These are phyloP conservation scores for Rhodosporidiobolus sp. DNA, from an alignment of 768 basidiomycete genomes.

Conservation along the genomic window DNA sequence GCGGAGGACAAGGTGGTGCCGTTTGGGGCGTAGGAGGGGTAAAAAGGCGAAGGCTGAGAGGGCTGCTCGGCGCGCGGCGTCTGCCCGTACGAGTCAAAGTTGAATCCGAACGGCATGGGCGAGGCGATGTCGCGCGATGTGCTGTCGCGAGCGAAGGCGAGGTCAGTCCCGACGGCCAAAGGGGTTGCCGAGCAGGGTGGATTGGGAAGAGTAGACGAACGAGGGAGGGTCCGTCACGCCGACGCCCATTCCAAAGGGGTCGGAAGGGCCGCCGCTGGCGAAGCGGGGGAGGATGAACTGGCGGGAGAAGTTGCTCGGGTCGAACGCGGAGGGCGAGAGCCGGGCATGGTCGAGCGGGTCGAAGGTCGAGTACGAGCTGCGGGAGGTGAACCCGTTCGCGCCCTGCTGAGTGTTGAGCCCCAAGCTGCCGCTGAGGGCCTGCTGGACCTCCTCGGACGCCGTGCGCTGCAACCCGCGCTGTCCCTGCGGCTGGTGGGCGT, in stretches of 20 bases:
- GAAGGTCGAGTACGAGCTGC: conserved; percentile 1
- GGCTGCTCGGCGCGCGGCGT: not conserved
- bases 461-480: conserved; percentile 13
- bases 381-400: not conserved
- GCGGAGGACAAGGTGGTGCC: too few species aligned
- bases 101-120: conserved; percentile 29
- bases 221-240: conserved; percentile 17
- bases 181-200: not conserved
- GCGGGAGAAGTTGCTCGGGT: conserved; percentile 22
- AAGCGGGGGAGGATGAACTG: conserved; percentile 35
- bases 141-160: not conserved
- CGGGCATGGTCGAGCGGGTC: conserved; percentile 34
- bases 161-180: not conserved
- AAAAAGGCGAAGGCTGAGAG: conserved; percentile 19
- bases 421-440: not conserved
- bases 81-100: not conserved
- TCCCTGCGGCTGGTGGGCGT: not conserved
- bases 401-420: not conserved
- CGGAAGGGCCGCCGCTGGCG: conserved; percentile 19
- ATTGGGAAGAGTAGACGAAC: not conserved
- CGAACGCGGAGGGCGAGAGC: conserved; percentile 33
- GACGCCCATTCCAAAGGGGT: conserved; percentile 22
- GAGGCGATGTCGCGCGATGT: conserved; percentile 6
- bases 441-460: conserved; percentile 26
- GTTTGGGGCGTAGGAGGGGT: not conserved